Percentiles rank a stretch among this genome's conserved stretches.
Conservation (phyloP, 257 asterid genomes). For the Solanum dulcamara region DNA sequence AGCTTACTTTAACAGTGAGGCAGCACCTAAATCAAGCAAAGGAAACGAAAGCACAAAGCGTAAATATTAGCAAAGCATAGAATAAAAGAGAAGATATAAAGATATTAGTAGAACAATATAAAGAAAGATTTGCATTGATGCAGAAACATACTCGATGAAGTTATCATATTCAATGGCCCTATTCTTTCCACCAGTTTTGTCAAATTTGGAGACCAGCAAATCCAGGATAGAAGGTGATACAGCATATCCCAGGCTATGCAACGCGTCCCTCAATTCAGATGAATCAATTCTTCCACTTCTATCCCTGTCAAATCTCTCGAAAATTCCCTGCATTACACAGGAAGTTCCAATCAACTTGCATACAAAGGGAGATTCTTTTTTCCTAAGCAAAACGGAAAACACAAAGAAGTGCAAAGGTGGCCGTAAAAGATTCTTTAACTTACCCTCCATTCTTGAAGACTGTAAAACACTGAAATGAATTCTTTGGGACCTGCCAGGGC, state of each 20-base stretch:
- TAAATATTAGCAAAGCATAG: neutral
- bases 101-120: neutral
- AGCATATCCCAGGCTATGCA: constrained; percentile 77
- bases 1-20: constrained; percentile 83
- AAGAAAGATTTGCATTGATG: neutral
- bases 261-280: constrained; percentile 72
- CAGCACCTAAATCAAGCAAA: constrained; percentile 59
- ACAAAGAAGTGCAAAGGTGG: neutral
- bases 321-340: constrained; percentile 36
- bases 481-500: constrained; percentile 76
- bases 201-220: constrained; percentile 80
- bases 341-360: neutral
- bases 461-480: constrained; percentile 70
- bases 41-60: neutral
- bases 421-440: constrained; percentile 10
- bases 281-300: constrained; percentile 83
- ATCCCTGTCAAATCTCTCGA: constrained; percentile 92
- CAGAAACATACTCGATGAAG: constrained; percentile 71
- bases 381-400: neutral
- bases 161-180: constrained; percentile 90
- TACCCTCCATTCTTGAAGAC: constrained; percentile 99
- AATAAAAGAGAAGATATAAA: neutral
- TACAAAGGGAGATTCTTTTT: neutral
- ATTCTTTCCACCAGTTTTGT: constrained; percentile 71
- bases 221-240: constrained; percentile 73